Base-by-base conservation (phyloP, 306 rosid species). In the Delonix regia region DNA sequence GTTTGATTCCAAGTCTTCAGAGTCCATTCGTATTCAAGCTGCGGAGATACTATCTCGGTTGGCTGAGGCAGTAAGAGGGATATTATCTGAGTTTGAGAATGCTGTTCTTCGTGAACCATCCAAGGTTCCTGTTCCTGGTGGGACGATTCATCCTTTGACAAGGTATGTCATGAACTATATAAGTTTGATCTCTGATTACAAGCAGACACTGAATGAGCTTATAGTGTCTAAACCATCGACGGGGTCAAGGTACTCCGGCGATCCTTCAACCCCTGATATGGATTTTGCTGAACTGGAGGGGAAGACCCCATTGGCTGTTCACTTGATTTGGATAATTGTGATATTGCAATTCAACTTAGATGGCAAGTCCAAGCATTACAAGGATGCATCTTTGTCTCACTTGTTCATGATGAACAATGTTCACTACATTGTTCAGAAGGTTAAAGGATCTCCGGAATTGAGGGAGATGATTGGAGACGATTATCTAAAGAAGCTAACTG, bases 121-220 rank as follows among this genome's bases (percentile, higher is more conserved):
- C 25, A 84, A 63, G 94, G 93, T 90, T 24, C 90, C 96, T 25
- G 99, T 95, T n/a, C 96, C 97, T 0, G 98, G 98, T 48, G 99
- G 99, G 8, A 96, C 99, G 0, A 85, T 96, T 84, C 99, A 96
- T 64, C 99, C 99, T 16, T 53, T 96, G 89, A 96, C 99, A 27
- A 90, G 98, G 85, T 96, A 96, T 78, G 99, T 96, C 15, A 96
- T 96, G 99, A 96, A 96, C 76, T 96, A 96, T 41, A 90, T 96
- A 57, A 90, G 92, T 69, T 84, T 96, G 91, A 96, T 96, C 34
- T 91, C 98, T 4, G 98, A 96, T 78, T 96, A 96, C 60, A 91
- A 87, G 88, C 91, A 76, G 81, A 93, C 93, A 53, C 63, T 93
- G 91, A 87, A 84, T 56, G 97, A 93, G 81, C 96, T 96, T 66